These are phyloP conservation scores for Cochlearia excelsa DNA, from an alignment of 345 rosid genomes.

Conservation along the genomic window DNA sequence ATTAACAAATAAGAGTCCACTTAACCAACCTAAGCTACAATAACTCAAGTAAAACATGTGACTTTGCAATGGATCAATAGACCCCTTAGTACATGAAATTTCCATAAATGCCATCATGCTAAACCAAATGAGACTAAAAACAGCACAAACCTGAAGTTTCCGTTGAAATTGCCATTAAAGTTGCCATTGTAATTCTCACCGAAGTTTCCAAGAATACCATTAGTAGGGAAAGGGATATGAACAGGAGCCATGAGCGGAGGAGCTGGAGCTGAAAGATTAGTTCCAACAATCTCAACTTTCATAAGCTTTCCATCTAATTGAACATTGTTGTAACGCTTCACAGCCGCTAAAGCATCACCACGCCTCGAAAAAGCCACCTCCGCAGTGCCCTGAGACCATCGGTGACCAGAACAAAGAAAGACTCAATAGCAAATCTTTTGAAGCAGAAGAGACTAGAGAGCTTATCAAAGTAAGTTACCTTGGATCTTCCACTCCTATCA, in stretches of 20 bases:
- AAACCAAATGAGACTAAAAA: not conserved
- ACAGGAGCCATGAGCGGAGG: conserved; percentile 32
- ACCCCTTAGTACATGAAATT: not conserved
- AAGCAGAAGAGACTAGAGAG: conserved; percentile 9
- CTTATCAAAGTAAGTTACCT: conserved; percentile 41
- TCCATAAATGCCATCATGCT: not conserved
- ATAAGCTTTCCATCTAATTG: conserved; percentile 69
- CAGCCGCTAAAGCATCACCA: conserved; percentile 59
- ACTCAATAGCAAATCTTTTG: not conserved
- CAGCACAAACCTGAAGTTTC: conserved; percentile 31
- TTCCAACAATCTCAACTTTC: conserved; percentile 67
- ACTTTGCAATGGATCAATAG: not conserved
- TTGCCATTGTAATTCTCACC: conserved; percentile 23
- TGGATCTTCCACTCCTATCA: conserved; percentile 73
- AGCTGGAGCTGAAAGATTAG: conserved; percentile 38
- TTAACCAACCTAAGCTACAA: conserved; percentile 1
- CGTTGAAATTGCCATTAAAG: conserved; percentile 24
- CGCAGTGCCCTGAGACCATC: conserved; percentile 54
- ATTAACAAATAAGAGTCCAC: conserved; percentile 1
- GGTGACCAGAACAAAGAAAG: conserved; percentile 11
- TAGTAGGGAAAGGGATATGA: conserved; percentile 34
- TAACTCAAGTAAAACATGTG: not conserved
- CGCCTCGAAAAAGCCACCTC: conserved; percentile 56
- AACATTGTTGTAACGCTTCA: conserved; percentile 63
- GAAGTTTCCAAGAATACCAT: conserved; percentile 44